Conservation (phyloP, 805 yeast genomes). For the Sugiyamaella floridensis region DNA sequence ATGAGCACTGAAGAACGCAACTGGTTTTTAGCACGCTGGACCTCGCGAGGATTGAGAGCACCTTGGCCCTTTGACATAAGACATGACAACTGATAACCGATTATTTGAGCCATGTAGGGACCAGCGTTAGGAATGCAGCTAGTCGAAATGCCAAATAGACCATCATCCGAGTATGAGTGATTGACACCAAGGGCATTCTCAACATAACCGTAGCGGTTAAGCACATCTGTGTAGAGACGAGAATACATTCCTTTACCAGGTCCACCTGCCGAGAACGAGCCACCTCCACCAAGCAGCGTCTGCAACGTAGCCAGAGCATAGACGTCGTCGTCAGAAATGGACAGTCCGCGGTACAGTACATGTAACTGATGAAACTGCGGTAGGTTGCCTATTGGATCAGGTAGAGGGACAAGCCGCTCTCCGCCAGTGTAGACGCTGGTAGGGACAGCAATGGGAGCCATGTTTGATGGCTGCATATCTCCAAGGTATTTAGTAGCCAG, state of each 20-base stretch:
- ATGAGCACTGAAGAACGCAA: slow-evolving; percentile 78
- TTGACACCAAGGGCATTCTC: slow-evolving; percentile 85
- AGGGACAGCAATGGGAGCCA: slow-evolving; percentile 17
- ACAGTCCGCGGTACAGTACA: slow-evolving; percentile 80
- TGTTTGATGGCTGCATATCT: slow-evolving; percentile 38
- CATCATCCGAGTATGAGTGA: slow-evolving; percentile 84
- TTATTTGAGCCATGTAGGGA: slow-evolving; percentile 70
- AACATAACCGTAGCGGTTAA: slow-evolving; percentile 84
- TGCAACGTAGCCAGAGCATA: slow-evolving; percentile 88
- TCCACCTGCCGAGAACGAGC: slow-evolving; percentile 97
- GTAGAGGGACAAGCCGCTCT: slow-evolving; percentile 13
- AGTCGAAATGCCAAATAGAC: slow-evolving; percentile 82
- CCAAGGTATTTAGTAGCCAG: slow-evolving; percentile 60
- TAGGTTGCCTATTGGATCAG: slow-evolving; percentile 17
- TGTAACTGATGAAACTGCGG: slow-evolving; percentile 70
- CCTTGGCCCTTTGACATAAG: slow-evolving; percentile 49
- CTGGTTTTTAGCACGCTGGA: slow-evolving; percentile 86
- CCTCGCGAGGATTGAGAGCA: slow-evolving; percentile 52
- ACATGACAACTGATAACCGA: slow-evolving; percentile 55
- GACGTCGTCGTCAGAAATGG: slow-evolving; percentile 76
- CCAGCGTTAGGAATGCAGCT: slow-evolving; percentile 85
- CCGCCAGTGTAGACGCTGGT: slow-evolving; percentile 24
- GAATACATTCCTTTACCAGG: slow-evolving; percentile 99
- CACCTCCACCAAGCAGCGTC: slow-evolving; percentile 91
- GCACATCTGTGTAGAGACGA: slow-evolving; percentile 80